These are phyloP conservation scores for Colletotrichum sp. DNA, from an alignment of 2,329 filamentous ascomycete species.

Conservation along the genomic window DNA sequence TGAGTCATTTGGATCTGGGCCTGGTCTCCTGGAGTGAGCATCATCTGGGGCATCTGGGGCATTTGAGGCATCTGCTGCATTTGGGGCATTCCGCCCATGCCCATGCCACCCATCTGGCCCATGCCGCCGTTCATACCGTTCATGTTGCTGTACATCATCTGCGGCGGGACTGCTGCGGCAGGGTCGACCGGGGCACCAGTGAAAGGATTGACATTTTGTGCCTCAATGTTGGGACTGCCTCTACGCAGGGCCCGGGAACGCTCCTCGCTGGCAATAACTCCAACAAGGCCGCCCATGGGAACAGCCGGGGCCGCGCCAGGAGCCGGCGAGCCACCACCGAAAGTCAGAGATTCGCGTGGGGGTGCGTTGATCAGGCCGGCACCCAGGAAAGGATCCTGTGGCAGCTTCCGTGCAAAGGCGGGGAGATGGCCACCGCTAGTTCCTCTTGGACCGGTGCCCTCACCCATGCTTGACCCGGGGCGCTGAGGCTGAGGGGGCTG, in stretches of 20 bases:
- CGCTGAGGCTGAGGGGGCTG: slow-evolving; percentile 51
- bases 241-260: slow-evolving; percentile 77
- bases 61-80: slow-evolving; percentile 18
- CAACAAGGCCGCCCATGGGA: slow-evolving; percentile 81
- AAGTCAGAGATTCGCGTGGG: slow-evolving; percentile 76
- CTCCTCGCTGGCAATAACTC: slow-evolving; percentile 87
- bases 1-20: slow-evolving; percentile 81
- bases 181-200: slow-evolving; percentile 52
- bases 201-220: slow-evolving; percentile 43
- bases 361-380: slow-evolving; percentile 76
- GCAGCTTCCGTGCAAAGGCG: slow-evolving; percentile 81
- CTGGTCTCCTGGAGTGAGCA: slow-evolving; percentile 68
- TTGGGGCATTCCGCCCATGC: slow-evolving; percentile 33
- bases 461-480: slow-evolving; percentile 63
- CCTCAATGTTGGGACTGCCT: slow-evolving; percentile 75
- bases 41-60: slow-evolving; percentile 39
- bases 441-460: slow-evolving; percentile 38
- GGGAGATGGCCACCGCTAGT: slow-evolving; percentile 63
- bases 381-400: slow-evolving; percentile 84
- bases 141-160: slow-evolving; percentile 43
- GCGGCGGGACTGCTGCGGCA: slow-evolving; percentile 50
- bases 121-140: slow-evolving; percentile 17
- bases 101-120: slow-evolving; percentile 33
- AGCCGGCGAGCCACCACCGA: slow-evolving; percentile 62
- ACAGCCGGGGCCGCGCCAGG: slow-evolving; percentile 41